Evolutionary conservation across 2,329 filamentous ascomycete species (phyloP).

Genomic region (Alternaria infectoria): DNA sequence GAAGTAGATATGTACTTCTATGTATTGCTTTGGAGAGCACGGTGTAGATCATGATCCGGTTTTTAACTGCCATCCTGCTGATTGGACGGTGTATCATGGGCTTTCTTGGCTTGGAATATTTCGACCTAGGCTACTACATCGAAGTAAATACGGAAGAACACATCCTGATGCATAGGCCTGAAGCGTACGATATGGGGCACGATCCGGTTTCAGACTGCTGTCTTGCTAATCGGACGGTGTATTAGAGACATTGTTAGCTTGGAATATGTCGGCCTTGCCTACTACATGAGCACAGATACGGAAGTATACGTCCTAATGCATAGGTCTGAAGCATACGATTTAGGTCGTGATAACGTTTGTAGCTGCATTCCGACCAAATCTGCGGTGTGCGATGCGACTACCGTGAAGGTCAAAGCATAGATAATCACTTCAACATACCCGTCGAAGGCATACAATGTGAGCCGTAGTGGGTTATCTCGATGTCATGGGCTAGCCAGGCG

Average conservation of each 20-base stretch:
- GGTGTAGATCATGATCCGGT: not conserved
- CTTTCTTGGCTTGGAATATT: not conserved
- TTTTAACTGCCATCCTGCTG: not conserved
- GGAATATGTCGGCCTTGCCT: not conserved
- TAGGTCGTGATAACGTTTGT: not conserved
- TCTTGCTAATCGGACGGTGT: not conserved
- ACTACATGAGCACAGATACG: not conserved
- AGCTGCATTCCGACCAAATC: not conserved
- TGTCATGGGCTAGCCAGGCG: not conserved
- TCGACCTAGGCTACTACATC: not conserved
- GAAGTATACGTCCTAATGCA: not conserved
- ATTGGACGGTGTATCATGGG: not conserved
- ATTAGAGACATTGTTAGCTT: not conserved
- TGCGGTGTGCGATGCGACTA: not conserved
- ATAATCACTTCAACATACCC: not conserved
- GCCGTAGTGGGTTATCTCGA: not conserved
- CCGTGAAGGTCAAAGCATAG: not conserved
- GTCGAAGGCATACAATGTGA: not conserved
- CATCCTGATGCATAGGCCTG: accelerated
- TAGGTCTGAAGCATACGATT: not conserved
- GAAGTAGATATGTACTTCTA: not conserved
- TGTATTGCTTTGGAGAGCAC: not conserved
- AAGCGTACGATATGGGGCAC: not conserved
- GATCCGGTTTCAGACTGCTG: not conserved
- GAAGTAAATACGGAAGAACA: not conserved